These are phyloP conservation scores for Lactifluus hygrophoroides DNA, from an alignment of 768 basidiomycete genomes.

Conservation along the genomic window DNA sequence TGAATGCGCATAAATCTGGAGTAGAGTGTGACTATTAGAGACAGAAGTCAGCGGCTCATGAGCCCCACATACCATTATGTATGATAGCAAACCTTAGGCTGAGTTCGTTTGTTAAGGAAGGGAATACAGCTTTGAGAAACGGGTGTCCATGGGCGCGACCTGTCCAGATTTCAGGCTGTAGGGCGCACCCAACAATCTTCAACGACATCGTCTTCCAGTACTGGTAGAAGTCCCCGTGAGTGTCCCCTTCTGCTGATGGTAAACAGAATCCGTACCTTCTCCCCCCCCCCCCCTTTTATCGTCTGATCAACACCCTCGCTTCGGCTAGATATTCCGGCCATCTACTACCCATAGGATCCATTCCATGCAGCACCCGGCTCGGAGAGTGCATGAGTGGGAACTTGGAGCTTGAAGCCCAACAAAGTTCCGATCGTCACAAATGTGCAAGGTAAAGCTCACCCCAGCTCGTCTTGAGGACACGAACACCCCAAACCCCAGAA, in stretches of 20 bases:
- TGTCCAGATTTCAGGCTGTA: neutral
- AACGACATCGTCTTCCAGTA: constrained; percentile 2
- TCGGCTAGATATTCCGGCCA: no score
- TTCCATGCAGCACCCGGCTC: constrained; percentile 1
- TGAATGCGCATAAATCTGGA: constrained; percentile 3
- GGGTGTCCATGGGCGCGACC: neutral
- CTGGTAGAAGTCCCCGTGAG: neutral
- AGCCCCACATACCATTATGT: neutral
- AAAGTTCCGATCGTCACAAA: neutral
- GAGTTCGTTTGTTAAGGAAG: constrained; percentile 2
- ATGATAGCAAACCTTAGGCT: neutral
- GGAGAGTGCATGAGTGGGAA: constrained; percentile 6
- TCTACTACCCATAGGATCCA: neutral
- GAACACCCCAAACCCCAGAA: no score
- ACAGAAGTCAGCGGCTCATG: neutral
- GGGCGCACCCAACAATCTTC: constrained; percentile 6
- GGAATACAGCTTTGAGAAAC: constrained; percentile 10
- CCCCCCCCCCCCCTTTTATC: neutral
- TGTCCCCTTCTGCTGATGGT: no score
- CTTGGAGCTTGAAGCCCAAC: neutral
- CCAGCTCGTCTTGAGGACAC: constrained; percentile 9
- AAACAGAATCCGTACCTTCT: neutral
- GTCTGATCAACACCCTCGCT: constrained; percentile 10
- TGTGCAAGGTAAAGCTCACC: neutral
- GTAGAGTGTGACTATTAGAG: neutral